Conservation (phyloP, 2,329 filamentous ascomycete species). For the Neofusicoccum ribis region DNA sequence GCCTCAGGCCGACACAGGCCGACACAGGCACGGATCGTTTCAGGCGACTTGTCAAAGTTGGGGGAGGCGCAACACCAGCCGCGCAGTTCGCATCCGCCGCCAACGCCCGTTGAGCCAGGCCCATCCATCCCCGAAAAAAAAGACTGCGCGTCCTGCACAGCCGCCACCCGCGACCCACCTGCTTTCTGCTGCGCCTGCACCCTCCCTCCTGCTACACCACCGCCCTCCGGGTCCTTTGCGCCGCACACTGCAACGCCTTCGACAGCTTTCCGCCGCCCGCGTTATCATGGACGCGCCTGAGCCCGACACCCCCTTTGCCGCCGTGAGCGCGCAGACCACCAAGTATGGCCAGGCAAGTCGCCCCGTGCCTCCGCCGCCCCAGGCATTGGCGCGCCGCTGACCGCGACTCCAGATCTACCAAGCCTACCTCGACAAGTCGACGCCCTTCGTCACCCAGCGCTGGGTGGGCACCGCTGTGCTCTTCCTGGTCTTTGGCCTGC, state of each 20-base stretch:
- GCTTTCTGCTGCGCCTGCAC: neutral
- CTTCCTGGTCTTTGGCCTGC: constrained; percentile 79
- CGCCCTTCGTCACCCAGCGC: constrained; percentile 84
- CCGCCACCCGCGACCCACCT: neutral
- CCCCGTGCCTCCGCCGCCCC: neutral
- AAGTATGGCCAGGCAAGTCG: constrained; percentile 67
- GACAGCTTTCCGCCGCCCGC: neutral
- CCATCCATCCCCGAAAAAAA: constrained; percentile 5
- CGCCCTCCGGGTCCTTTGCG: neutral
- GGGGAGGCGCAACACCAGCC: constrained; percentile 17
- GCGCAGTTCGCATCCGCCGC: constrained; percentile 16
- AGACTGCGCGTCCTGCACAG: constrained; percentile 3
- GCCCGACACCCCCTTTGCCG: constrained; percentile 89
- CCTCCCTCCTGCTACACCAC: neutral
- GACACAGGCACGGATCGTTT: constrained; percentile 30
- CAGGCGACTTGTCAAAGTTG: constrained; percentile 18
- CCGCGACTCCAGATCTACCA: constrained; percentile 73
- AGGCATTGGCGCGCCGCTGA: neutral
- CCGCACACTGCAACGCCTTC: neutral
- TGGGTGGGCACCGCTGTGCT: constrained; percentile 81
- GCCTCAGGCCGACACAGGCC: constrained; percentile 28
- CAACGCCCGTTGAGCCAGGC: constrained; percentile 12
- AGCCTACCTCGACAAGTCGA: constrained; percentile 89
- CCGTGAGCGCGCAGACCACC: constrained; percentile 82
- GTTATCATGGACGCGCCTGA: constrained; percentile 78